A percentile compares a stretch with the other conserved stretches of the same genome.
Evolutionary conservation across 2,329 filamentous ascomycete species (phyloP).

Genomic region (Purpureocillium lavendulum): DNA sequence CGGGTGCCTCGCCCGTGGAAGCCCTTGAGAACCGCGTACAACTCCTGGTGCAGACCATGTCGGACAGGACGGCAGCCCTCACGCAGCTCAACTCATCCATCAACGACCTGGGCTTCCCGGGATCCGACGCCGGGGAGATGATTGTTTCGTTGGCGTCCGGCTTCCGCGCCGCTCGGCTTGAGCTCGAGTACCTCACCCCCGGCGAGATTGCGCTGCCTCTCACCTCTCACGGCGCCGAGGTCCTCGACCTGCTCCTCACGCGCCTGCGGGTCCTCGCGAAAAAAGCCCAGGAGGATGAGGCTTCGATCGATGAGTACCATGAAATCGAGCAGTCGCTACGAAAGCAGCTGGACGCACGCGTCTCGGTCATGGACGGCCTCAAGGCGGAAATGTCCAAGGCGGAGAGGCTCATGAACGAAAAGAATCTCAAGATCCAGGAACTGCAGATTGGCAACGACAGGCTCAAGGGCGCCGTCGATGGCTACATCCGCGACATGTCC

Average conservation of each 20-base stretch:
- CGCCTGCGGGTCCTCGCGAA: slow-evolving; percentile 41
- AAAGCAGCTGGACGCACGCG: slow-evolving; percentile 45
- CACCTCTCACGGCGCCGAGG: slow-evolving; percentile 41
- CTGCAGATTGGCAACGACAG: slow-evolving; percentile 41
- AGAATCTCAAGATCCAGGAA: slow-evolving; percentile 31
- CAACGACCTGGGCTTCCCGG: slow-evolving; percentile 40
- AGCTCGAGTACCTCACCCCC: slow-evolving; percentile 53
- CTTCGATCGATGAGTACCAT: slow-evolving; percentile 52
- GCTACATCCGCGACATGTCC: slow-evolving; percentile 44
- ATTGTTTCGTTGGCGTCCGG: slow-evolving; percentile 36
- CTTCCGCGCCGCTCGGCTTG: slow-evolving; percentile 49
- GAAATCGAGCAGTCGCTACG: slow-evolving; percentile 46
- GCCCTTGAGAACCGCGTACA: slow-evolving; percentile 34
- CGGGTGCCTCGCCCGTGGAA: slow-evolving; percentile 11
- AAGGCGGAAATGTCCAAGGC: slow-evolving; percentile 30
- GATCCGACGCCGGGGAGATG: slow-evolving; percentile 37
- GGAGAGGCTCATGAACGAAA: slow-evolving; percentile 23
- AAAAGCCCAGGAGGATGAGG: slow-evolving; percentile 38
- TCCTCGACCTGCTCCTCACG: slow-evolving; percentile 45
- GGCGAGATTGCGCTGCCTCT: slow-evolving; percentile 48
- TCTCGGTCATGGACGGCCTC: slow-evolving; percentile 41
- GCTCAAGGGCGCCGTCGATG: slow-evolving; percentile 41
- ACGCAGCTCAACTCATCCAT: slow-evolving; percentile 36
- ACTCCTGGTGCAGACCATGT: slow-evolving; percentile 33
- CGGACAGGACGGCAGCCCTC: slow-evolving; percentile 40